Conservation (phyloP, 169 alveolate genomes). For the Plasmodium cynomolgi region DNA sequence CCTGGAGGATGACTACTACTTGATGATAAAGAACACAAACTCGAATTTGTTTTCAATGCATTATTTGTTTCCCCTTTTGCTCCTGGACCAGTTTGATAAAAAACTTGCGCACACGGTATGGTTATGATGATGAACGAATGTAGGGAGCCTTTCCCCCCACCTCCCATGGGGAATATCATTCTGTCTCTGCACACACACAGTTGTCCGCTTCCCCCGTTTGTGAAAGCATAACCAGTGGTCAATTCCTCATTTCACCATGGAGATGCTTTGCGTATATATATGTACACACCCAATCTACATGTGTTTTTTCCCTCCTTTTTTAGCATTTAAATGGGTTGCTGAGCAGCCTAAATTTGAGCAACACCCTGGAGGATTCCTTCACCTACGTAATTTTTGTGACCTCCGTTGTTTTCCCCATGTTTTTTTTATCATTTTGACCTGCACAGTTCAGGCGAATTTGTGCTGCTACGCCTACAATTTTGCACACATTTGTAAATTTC, state of each 20-base stretch:
- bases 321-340: constrained; percentile 47
- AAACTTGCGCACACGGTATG: constrained; percentile 8
- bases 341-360: constrained; percentile 19
- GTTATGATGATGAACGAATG: not conserved
- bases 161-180: not conserved
- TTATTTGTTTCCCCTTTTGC: constrained; percentile 63
- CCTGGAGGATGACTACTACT: constrained; percentile 6
- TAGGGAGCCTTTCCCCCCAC: not conserved
- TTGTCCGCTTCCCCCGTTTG: not conserved
- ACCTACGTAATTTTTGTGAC: constrained; percentile 32
- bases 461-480: not conserved
- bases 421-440: not conserved
- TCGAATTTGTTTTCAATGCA: constrained; percentile 66
- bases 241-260: not conserved
- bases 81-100: constrained; percentile 32
- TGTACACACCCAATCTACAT: not conserved
- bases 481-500: constrained; percentile 4
- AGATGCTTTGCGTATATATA: not conserved
- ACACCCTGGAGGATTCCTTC: constrained; percentile 9
- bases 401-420: not conserved
- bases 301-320: not conserved
- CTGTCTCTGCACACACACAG: not conserved
- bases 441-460: not conserved
- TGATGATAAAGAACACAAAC: constrained; percentile 65
- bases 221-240: not conserved